Conservation (phyloP, 108 stramenopile genomes). For the Discostella stelligeroides region DNA sequence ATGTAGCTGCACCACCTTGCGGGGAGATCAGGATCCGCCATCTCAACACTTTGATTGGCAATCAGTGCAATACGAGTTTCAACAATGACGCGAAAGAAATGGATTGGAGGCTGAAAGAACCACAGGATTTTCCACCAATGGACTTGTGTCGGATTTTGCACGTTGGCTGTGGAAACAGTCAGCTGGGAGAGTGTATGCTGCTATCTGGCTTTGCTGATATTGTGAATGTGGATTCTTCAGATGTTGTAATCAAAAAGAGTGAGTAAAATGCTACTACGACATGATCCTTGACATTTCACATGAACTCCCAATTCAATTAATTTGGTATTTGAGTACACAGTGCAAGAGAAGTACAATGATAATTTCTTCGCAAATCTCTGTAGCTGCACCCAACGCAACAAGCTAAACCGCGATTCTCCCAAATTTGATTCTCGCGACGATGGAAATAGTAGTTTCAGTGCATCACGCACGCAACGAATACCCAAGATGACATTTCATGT, state of each 20-base stretch:
- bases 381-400: conserved; percentile 21
- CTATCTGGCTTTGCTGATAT: conserved; percentile 70
- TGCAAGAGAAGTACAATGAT: conserved; percentile 56
- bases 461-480: neutral
- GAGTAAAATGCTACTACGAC: conserved; percentile 13
- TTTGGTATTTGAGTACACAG: no score
- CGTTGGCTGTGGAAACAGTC: conserved; percentile 70
- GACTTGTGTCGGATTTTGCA: conserved; percentile 56
- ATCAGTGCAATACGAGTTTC: neutral
- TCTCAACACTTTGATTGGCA: conserved; percentile 12
- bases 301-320: no score
- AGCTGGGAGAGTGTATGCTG: conserved; percentile 70
- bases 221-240: conserved; percentile 75
- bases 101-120: conserved; percentile 15
- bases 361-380: conserved; percentile 33
- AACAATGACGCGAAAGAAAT: conserved; percentile 12
- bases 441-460: neutral
- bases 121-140: conserved; percentile 53
- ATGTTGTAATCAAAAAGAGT: conserved; percentile 71
- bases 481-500: conserved; percentile 65
- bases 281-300: conserved; percentile 8
- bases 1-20: conserved; percentile 20
- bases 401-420: conserved; percentile 15
- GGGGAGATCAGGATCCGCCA: conserved; percentile 22
- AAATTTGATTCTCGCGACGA: conserved; percentile 47